phyloP scores from a whole-genome alignment of 2,329 filamentous ascomycete genomes.

The Ophiosphaerella narmari region DNA sequence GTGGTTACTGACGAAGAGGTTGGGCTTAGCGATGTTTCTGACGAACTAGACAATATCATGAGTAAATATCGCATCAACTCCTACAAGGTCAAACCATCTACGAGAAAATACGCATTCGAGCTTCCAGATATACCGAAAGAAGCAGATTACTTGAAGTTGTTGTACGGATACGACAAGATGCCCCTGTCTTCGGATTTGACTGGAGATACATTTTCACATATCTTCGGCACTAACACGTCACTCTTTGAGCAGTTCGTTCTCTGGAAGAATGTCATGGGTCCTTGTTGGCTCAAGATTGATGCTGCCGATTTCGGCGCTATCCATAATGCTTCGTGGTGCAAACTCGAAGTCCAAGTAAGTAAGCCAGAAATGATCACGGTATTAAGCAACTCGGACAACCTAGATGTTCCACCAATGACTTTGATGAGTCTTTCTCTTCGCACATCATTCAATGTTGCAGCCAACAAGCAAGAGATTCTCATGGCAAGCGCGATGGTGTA shows the following conservation, averaged over 20 bases:
- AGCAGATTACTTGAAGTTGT: constrained; percentile 88
- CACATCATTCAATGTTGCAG: constrained; percentile 84
- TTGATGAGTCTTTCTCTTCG: constrained; percentile 94
- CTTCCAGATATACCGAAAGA: constrained; percentile 84
- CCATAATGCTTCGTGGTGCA: constrained; percentile 95
- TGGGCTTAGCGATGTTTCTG: constrained; percentile 85
- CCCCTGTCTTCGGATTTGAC: constrained; percentile 69
- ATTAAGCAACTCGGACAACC: constrained; percentile 75
- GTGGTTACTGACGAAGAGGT: constrained; percentile 76
- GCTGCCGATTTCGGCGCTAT: constrained; percentile 81
- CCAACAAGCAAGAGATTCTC: constrained; percentile 95
- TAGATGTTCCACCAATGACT: constrained; percentile 85
- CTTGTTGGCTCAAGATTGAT: constrained; percentile 93
- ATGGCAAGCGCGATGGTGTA: constrained; percentile 91
- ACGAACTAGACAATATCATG: constrained; percentile 88
- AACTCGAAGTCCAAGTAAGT: constrained; percentile 82
- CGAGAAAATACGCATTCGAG: constrained; percentile 94
- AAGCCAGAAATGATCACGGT: constrained; percentile 77
- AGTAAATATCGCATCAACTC: constrained; percentile 80
- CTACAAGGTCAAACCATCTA: constrained; percentile 92
- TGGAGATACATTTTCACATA: constrained; percentile 90
- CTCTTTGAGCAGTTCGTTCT: constrained; percentile 98
- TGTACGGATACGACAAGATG: constrained; percentile 90
- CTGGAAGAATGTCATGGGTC: constrained; percentile 99
- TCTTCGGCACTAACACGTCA: constrained; percentile 91